Base-by-base conservation (phyloP, 345 rosid species). In the Ceriops decandra region DNA sequence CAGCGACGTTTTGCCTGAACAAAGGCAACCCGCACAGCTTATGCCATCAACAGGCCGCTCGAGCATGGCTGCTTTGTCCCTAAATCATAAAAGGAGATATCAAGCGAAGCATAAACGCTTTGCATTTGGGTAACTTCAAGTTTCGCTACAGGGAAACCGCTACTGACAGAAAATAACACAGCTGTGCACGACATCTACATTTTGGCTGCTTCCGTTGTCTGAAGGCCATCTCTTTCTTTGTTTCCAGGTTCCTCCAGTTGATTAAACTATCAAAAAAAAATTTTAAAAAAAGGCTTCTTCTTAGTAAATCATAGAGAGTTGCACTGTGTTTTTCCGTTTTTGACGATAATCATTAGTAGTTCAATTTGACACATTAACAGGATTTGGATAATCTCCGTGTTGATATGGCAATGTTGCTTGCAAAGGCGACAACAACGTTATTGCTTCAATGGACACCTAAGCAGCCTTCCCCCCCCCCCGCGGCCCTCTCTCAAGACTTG, bases 131-230 rank as follows among this genome's bases (percentile, higher is more conserved):
- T 16, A 26, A 72, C 53, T 68, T 71, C 42, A 75, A 65, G 22
- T 79, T 64, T 79, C 36, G 33, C 31, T 3, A 19, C 26, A 0
- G 35, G 58, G 6, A 57, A 56, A 52, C 65, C 79, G 13, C 74
- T 74, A 0, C 3, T 79, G 4, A 61, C 77, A 21, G 69, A 74
- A 2, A 68, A 71, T 74, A 79, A 72, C 42, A 65, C 36, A 30
- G 62, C 22, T 9, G 79, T 75, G 28, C 82, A 72, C 54, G 72
- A 72, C 46, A 38, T 75, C 13, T 72, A 74, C 1, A 20, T 72
- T 31, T 72, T 75, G 7, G 63, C 77, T 11, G 66, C 77, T 22
- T 22, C 24, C 0, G 0, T 22, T 22, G 24, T 22, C 24, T 1
- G 57, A 61, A 64, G 32, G 15, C 3, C n/a, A 52, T 11, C 4